Conservation (phyloP, 2,329 filamentous ascomycete genomes). For the Stromatinia cepivora region DNA sequence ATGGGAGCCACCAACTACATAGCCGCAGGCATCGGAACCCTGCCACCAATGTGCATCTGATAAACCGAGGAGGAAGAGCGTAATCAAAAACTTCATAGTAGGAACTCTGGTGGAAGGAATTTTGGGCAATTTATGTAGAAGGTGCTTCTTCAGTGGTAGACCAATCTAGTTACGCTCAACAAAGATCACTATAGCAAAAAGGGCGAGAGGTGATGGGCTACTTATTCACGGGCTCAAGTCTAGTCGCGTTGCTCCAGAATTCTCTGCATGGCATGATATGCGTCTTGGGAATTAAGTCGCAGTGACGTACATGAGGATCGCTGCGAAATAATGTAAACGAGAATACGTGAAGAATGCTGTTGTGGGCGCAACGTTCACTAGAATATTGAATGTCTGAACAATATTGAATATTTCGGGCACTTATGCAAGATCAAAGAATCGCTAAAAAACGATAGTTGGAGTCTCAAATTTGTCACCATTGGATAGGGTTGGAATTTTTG, state of each 20-base stretch:
- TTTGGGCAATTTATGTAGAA: not conserved
- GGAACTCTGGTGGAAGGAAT: not conserved
- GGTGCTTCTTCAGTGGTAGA: not conserved
- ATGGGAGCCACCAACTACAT: conserved; percentile 8
- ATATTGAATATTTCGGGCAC: conserved; percentile 1
- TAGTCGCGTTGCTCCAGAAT: conserved; percentile 3
- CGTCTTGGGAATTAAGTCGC: not conserved
- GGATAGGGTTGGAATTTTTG: not conserved
- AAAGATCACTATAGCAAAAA: not conserved
- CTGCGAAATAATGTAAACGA: not conserved
- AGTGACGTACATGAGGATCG: not conserved
- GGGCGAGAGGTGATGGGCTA: not conserved
- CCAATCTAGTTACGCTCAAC: not conserved
- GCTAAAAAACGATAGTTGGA: not conserved
- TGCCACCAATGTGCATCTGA: conserved; percentile 14
- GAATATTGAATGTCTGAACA: conserved; percentile 2
- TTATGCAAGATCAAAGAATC: not conserved
- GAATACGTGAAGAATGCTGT: conserved; percentile 14
- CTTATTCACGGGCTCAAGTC: not conserved
- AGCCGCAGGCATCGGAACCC: not conserved
- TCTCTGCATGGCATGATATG: not conserved
- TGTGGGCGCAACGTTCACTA: not conserved
- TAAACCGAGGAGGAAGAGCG: not conserved
- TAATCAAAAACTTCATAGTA: conserved; percentile 6
- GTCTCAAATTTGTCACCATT: not conserved